A percentile compares a stretch with the other conserved stretches of the same genome.
phyloP scores from a whole-genome alignment of 305 asterid genomes.

The Solanum hybrid region DNA sequence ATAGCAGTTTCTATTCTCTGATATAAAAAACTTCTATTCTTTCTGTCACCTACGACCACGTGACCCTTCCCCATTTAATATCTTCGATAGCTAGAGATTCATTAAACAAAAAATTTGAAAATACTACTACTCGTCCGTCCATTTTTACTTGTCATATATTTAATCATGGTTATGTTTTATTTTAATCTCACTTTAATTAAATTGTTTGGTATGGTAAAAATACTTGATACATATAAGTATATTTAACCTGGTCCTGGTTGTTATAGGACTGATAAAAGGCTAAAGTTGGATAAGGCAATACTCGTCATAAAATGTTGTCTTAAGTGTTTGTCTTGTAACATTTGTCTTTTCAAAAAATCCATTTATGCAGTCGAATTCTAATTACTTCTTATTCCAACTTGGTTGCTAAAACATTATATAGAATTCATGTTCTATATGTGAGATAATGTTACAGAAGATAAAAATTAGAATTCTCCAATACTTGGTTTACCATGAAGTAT shows the following conservation, averaged over 20 bases:
- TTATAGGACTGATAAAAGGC: neutral
- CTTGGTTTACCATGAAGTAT: neutral
- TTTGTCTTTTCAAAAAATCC: neutral
- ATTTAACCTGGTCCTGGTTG: neutral
- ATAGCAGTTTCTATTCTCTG: constrained; percentile 24
- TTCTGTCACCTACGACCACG: constrained; percentile 30
- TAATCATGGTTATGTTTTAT: neutral
- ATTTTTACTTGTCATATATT: neutral
- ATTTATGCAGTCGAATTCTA: neutral
- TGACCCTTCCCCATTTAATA: constrained; percentile 21
- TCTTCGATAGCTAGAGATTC: neutral
- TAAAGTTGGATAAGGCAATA: neutral
- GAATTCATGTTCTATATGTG: neutral
- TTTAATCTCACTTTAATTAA: neutral
- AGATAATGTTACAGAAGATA: neutral
- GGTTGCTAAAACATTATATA: neutral
- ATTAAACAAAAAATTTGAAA: constrained; percentile 17
- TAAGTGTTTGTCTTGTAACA: neutral
- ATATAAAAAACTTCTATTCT: constrained; percentile 15
- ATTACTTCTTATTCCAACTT: neutral
- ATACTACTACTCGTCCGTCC: neutral
- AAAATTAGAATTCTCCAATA: neutral
- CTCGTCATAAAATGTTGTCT: neutral
- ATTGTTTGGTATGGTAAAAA: neutral
- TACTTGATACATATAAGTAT: neutral